Conservation (phyloP, 2,329 filamentous ascomycete genomes). For the Rhynchosporium agropyri region DNA sequence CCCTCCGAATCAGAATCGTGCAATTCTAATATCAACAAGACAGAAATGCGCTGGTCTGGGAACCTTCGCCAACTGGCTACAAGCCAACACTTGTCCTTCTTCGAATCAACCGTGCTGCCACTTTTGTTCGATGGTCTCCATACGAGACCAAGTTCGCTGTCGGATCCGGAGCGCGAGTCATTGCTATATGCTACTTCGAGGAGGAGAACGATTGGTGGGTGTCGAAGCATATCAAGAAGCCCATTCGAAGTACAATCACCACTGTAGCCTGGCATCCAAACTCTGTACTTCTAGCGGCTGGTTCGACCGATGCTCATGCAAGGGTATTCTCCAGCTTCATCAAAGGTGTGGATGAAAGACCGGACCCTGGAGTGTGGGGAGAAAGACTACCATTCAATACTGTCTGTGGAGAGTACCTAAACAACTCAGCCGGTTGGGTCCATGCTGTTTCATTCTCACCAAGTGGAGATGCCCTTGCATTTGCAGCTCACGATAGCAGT, state of each 20-base stretch:
- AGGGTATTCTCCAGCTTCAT: conserved; percentile 94
- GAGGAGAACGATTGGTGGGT: conserved; percentile 99
- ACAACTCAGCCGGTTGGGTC: conserved; percentile 96
- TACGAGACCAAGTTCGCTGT: conserved; percentile 98
- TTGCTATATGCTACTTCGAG: conserved; percentile 98
- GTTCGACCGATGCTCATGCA: conserved; percentile 96
- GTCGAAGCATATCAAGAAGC: conserved; percentile 98
- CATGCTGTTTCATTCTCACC: conserved; percentile 93
- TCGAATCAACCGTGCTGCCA: conserved; percentile 94
- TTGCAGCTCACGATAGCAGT: conserved; percentile 92
- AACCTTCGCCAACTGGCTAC: conserved; percentile 88
- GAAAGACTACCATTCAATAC: conserved; percentile 97
- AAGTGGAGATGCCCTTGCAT: conserved; percentile 88
- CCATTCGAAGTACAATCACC: conserved; percentile 95
- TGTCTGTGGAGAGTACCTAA: conserved; percentile 93
- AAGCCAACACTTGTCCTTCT: conserved; percentile 97
- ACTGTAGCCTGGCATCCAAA: conserved; percentile 97
- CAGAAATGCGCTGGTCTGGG: conserved; percentile 97
- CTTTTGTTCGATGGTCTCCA: conserved; percentile 95
- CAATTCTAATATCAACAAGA: conserved; percentile 55
- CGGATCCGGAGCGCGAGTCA: conserved; percentile 91
- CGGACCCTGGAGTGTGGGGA: conserved; percentile 88
- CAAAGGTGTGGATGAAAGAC: conserved; percentile 87
- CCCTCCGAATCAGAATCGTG: not conserved
- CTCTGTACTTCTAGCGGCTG: conserved; percentile 89